Conservation (phyloP, 768 basidiomycete genomes). For the Roridomyces roridus region DNA sequence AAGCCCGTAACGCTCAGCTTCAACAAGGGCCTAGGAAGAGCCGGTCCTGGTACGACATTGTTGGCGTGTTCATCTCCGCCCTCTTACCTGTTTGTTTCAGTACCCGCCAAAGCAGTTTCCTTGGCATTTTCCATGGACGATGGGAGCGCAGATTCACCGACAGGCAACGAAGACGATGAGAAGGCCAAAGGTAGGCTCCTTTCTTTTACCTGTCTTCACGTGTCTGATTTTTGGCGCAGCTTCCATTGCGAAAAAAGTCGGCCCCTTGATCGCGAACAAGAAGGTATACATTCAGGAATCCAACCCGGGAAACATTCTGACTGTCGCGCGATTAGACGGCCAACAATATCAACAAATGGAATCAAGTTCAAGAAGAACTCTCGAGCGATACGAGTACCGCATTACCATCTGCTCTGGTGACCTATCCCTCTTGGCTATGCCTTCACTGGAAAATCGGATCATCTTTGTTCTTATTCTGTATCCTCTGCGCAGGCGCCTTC, state of each 20-base stretch:
- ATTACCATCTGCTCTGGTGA: slow-evolving; percentile 40
- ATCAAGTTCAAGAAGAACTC: slow-evolving; percentile 91
- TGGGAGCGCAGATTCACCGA: slow-evolving; percentile 42
- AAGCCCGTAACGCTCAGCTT: slow-evolving; percentile 85
- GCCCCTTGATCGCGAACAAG: slow-evolving; percentile 83
- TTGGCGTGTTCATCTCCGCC: neutral
- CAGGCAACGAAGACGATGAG: slow-evolving; percentile 50
- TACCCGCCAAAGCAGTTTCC: slow-evolving; percentile 45
- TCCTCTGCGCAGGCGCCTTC: slow-evolving; percentile 34
- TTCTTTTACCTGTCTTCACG: neutral
- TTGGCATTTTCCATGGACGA: slow-evolving; percentile 79
- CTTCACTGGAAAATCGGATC: slow-evolving; percentile 25
- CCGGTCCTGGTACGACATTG: slow-evolving; percentile 17
- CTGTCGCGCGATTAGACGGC: slow-evolving; percentile 59
- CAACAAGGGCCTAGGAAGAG: slow-evolving; percentile 49
- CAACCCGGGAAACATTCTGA: no score
- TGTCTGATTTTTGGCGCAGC: neutral
- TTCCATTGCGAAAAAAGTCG: slow-evolving; percentile 54
- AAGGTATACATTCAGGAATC: slow-evolving; percentile 57
- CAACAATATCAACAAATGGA: slow-evolving; percentile 96
- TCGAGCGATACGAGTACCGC: slow-evolving; percentile 47
- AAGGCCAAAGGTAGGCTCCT: slow-evolving; percentile 35
- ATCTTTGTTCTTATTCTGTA: slow-evolving; percentile 33
- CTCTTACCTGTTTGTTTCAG: slow-evolving; percentile 18
- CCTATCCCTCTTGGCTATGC: slow-evolving; percentile 34